These are phyloP conservation scores for Hypomyces perniciosus DNA, from an alignment of 2,329 filamentous ascomycete genomes.

Conservation along the genomic window DNA sequence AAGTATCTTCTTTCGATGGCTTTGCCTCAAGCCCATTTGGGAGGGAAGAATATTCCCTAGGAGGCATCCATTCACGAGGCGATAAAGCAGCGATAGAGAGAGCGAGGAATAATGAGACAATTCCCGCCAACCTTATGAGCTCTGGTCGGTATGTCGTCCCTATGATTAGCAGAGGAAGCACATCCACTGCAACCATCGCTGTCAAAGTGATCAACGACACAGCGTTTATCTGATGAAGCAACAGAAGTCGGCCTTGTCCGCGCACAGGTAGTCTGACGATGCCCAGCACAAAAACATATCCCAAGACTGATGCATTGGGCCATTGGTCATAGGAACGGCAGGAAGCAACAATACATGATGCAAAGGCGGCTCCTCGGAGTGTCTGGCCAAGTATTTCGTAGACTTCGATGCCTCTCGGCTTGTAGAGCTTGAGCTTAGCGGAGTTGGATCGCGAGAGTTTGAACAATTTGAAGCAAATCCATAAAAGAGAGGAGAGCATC, in stretches of 20 bases:
- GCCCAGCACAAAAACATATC: background rate
- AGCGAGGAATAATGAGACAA: background rate
- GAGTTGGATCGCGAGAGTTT: no score
- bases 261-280: background rate
- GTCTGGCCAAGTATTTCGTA: no score
- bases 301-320: no score
- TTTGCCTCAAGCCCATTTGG: slow-evolving; percentile 5
- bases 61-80: background rate
- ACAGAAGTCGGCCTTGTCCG: background rate
- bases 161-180: background rate
- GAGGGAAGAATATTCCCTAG: background rate
- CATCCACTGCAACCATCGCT: background rate
- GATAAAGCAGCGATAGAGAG: background rate
- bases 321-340: no score
- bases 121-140: background rate
- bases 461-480: no score
- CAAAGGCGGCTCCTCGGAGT: no score
- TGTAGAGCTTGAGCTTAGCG: no score
- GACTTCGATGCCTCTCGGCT: no score
- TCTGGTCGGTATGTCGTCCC: background rate
- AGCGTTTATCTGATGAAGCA: background rate
- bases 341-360: no score
- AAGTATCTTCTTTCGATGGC: slow-evolving; percentile 38
- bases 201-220: background rate
- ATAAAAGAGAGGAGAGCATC: no score